phyloP scores from a whole-genome alignment of 192 early-diverging fungal species.

The Phlyctochytrium arcticum region DNA sequence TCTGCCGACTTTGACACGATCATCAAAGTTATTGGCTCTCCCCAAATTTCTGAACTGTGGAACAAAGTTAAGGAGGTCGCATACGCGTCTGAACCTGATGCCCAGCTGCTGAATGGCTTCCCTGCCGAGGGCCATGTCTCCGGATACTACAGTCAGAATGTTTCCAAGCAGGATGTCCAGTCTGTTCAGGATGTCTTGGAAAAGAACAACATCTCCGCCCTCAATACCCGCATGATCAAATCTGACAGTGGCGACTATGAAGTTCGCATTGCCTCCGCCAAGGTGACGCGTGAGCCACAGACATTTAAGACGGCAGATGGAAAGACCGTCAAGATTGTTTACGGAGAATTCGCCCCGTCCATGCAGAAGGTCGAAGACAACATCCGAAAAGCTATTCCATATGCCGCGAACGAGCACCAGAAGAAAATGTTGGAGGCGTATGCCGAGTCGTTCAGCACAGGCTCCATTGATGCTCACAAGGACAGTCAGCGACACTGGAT shows the following conservation, averaged over 20 bases:
- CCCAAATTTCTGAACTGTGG: constrained; percentile 28
- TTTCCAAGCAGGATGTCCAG: constrained; percentile 48
- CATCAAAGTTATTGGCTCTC: constrained; percentile 32
- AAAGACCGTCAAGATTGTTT: constrained; percentile 31
- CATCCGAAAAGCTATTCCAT: constrained; percentile 38
- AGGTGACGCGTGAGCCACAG: constrained; percentile 1
- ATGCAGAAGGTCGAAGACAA: constrained; percentile 40
- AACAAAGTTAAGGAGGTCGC: constrained; percentile 23
- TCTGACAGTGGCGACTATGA: constrained; percentile 17
- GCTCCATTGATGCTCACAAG: constrained; percentile 57
- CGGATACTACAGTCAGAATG: constrained; percentile 51
- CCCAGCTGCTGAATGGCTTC: constrained; percentile 49
- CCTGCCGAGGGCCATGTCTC: constrained; percentile 56
- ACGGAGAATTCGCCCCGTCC: constrained; percentile 44
- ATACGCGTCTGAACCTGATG: constrained; percentile 38
- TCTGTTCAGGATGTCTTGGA: constrained; percentile 33
- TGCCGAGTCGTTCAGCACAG: constrained; percentile 44
- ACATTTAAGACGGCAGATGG: constrained; percentile 34
- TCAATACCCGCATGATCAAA: constrained; percentile 49
- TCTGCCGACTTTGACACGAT: constrained; percentile 39
- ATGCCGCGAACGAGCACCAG: constrained; percentile 54
- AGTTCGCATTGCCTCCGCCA: constrained; percentile 37
- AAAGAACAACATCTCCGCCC: constrained; percentile 33
- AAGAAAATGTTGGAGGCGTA: constrained; percentile 49
- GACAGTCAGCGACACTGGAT: constrained; percentile 56